Conservation (phyloP, 169 alveolate species). For the Blepharisma undulans region DNA sequence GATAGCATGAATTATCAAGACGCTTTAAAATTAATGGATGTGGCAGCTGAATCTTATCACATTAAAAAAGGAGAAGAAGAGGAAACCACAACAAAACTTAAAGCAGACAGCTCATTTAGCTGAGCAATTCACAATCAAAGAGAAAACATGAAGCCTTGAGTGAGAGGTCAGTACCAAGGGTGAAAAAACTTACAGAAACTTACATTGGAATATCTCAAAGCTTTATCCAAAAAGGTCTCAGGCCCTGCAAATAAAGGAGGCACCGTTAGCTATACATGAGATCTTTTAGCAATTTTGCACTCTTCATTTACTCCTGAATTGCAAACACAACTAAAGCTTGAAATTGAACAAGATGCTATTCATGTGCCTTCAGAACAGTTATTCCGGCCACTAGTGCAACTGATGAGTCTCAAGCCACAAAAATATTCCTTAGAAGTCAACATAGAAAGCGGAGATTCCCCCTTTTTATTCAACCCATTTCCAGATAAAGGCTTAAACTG, state of each 20-base stretch:
- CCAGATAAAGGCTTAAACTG: neutral
- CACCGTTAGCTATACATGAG: constrained; percentile 10
- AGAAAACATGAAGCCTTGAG: constrained; percentile 34
- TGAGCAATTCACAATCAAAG: neutral
- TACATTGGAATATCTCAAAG: constrained; percentile 10
- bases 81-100: neutral
- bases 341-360: constrained; percentile 26
- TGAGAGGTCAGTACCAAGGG: constrained; percentile 15
- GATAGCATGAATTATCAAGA: neutral
- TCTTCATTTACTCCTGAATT: neutral
- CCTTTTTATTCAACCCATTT: constrained; percentile 14
- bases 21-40: neutral
- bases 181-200: constrained; percentile 16
- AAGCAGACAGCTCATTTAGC: neutral
- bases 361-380: neutral
- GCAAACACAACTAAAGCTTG: constrained; percentile 8
- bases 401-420: neutral
- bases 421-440: neutral
- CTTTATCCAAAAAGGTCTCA: neutral
- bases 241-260: neutral
- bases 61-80: neutral
- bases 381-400: constrained; percentile 22
- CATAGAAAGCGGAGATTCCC: neutral
- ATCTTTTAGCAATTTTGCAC: constrained; percentile 1
- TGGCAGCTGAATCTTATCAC: constrained; percentile 14